Evolutionary conservation across 2,329 filamentous ascomycete genomes (phyloP).

Genomic region (Colletotrichum orchidophilum): DNA sequence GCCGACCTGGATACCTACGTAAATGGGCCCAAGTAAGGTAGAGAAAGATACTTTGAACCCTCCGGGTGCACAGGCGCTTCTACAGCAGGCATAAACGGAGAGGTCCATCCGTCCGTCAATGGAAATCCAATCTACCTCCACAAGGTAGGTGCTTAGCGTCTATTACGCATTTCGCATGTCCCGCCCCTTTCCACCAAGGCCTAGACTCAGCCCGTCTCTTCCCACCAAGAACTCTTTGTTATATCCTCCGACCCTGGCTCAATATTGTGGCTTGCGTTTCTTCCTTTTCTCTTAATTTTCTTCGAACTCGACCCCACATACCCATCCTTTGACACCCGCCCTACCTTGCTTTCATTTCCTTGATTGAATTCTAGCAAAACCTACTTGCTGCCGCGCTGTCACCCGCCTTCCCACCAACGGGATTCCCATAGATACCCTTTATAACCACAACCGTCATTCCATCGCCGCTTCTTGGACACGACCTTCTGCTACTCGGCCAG

Average conservation of each 20-base stretch:
- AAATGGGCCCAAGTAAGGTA: too few relatives aligned
- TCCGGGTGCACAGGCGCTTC: background rate
- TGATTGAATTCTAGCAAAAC: background rate
- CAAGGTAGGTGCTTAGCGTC: background rate
- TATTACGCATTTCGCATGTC: background rate
- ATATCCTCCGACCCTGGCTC: background rate
- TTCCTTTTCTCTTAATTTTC: background rate
- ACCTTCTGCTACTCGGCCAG: background rate
- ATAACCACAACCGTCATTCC: background rate
- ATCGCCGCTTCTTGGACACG: background rate
- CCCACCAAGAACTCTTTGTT: background rate
- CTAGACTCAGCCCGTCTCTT: background rate
- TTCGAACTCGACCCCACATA: background rate
- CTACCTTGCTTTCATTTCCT: background rate
- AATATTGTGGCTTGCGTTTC: background rate
- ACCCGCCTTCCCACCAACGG: background rate
- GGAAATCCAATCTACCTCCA: background rate
- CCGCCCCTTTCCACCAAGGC: background rate
- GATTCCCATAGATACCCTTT: background rate
- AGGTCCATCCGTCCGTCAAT: background rate
- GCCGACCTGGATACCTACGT: too few relatives aligned
- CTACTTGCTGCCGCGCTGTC: background rate
- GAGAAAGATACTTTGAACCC: background rate
- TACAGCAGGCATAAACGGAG: background rate
- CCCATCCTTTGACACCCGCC: background rate